phyloP scores from a whole-genome alignment of 2,329 filamentous ascomycete species.

The Fusarium mangiferae region DNA sequence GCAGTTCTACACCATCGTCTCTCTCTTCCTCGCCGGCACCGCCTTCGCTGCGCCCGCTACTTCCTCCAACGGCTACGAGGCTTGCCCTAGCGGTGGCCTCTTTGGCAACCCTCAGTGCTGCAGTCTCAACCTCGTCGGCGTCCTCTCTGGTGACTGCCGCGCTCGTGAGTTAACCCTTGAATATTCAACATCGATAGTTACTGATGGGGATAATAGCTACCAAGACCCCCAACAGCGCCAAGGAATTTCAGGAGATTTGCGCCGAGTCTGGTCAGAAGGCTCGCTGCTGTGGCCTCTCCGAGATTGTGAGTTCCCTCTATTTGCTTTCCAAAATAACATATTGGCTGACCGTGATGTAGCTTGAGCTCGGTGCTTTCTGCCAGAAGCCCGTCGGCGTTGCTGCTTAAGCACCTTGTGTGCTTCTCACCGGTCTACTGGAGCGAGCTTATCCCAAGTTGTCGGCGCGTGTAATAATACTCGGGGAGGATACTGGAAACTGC shows the following conservation, averaged over 20 bases:
- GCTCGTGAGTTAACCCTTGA: fast-evolving
- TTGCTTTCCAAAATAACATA: fast-evolving
- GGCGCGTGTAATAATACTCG: not conserved
- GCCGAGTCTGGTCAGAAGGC: not conserved
- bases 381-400: not conserved
- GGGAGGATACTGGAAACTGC: not conserved
- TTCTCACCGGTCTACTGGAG: not conserved
- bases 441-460: not conserved
- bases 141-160: not conserved
- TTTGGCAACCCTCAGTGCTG: not conserved
- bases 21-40: not conserved
- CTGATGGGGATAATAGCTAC: not conserved
- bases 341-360: not conserved
- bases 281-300: not conserved
- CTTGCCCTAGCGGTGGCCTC: not conserved
- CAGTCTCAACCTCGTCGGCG: not conserved
- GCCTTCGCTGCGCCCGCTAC: not conserved
- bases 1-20: not conserved
- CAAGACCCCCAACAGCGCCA: not conserved
- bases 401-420: not conserved
- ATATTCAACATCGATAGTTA: fast-evolving
- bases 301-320: not conserved
- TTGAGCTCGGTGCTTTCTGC: not conserved
- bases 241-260: not conserved
- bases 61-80: not conserved